Conservation (phyloP, 257 asterid species). For the Henckelia pumila region DNA sequence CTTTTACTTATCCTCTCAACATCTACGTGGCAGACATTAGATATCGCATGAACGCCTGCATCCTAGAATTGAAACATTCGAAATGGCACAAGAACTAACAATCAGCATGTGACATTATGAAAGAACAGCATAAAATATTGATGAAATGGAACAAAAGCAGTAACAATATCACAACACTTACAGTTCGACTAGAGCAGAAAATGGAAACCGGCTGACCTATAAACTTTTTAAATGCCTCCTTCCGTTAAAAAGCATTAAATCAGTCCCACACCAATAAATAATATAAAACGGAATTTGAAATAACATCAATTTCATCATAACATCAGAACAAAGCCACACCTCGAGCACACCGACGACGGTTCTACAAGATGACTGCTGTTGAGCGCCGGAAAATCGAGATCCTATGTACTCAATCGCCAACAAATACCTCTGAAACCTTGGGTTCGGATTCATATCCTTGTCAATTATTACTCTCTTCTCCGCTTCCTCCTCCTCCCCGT, state of each 20-base stretch:
- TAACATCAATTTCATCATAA: neutral
- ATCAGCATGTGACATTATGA: neutral
- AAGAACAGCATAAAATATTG: neutral
- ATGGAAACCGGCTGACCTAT: constrained; percentile 80
- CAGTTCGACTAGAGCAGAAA: constrained; percentile 92
- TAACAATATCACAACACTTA: constrained; percentile 36
- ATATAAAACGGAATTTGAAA: too few relatives aligned
- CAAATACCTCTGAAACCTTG: constrained; percentile 61
- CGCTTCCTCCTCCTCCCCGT: constrained; percentile 31
- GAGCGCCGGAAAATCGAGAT: constrained; percentile 86
- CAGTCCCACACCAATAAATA: neutral
- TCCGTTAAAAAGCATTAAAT: neutral
- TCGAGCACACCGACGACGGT: constrained; percentile 85
- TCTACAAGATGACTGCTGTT: constrained; percentile 61
- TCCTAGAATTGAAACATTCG: constrained; percentile 45
- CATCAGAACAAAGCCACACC: constrained; percentile 31
- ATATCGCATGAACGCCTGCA: constrained; percentile 90
- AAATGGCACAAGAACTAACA: neutral
- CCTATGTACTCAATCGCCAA: constrained; percentile 88
- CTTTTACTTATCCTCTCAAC: constrained; percentile 94
- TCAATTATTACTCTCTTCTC: constrained; percentile 24
- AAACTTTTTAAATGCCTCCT: constrained; percentile 79
- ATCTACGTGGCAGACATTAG: constrained; percentile 93
- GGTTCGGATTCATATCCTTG: constrained; percentile 48
- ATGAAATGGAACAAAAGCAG: neutral